Percentiles rank a stretch among this genome's conserved stretches.
These are phyloP conservation scores for Vitis vinifera DNA, from an alignment of 164 flowering plant genomes.

Conservation along the genomic window ASM3070453v1 NC_081809.1:18865001-18865500, in stretches of 20 bases:
- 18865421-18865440: conserved; percentile 35
- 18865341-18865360: conserved; percentile 52
- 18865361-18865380: conserved; percentile 83
- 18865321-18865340: conserved; percentile 34
- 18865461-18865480: conserved; percentile 78
- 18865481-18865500: conserved; percentile 38
- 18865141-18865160: conserved; percentile 68
- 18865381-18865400: conserved; percentile 69
- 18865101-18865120: conserved; percentile 28
- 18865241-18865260: conserved; percentile 90
- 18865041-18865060: conserved; percentile 67
- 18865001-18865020: conserved; percentile 72
- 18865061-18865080: conserved; percentile 49
- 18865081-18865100: conserved; percentile 56
- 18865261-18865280: conserved; percentile 39
- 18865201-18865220: conserved; percentile 37
- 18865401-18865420: conserved; percentile 61
- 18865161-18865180: conserved; percentile 76
- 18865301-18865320: conserved; percentile 19
- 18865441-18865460: conserved; percentile 60
- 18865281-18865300: conserved; percentile 27
- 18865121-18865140: conserved; percentile 42
- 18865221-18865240: conserved; percentile 44
- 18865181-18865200: conserved; percentile 58
- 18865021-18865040: conserved; percentile 65